phyloP scores from a whole-genome alignment of 1,284 basidiomycete species.

The Marasmius oreades region DNA sequence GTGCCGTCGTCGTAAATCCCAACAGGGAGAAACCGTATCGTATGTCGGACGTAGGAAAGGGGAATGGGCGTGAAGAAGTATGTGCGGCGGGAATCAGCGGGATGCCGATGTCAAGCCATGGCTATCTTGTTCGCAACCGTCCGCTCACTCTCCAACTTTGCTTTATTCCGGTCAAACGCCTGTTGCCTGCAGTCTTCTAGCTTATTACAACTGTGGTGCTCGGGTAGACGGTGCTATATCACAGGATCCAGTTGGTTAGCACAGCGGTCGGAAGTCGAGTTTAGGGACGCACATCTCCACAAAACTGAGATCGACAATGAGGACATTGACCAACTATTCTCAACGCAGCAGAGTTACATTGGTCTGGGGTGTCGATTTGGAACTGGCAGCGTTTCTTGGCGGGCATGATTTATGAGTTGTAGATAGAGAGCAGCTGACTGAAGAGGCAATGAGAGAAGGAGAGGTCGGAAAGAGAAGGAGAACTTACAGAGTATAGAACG shows the following conservation, averaged over 20 bases:
- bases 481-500: no score
- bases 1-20: neutral
- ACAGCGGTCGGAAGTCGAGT: conserved; percentile 7
- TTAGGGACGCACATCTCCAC: conserved; percentile 62
- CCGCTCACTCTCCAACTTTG: conserved; percentile 79
- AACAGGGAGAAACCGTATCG: neutral
- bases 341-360: conserved; percentile 74
- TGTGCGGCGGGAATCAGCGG: conserved; percentile 3
- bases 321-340: conserved; percentile 82
- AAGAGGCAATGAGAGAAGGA: neutral
- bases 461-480: neutral
- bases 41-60: neutral
- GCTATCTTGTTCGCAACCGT: conserved; percentile 85
- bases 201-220: conserved; percentile 76
- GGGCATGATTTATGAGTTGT: conserved; percentile 46
- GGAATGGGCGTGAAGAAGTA: neutral
- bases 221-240: conserved; percentile 74
- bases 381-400: conserved; percentile 84
- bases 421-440: neutral
- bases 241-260: conserved; percentile 13
- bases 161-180: conserved; percentile 84
- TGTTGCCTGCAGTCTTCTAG: conserved; percentile 79
- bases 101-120: conserved; percentile 48
- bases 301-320: conserved; percentile 74
- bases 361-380: conserved; percentile 53